Evolutionary conservation across 768 basidiomycete genomes (phyloP).

Genomic region (Lactarius quietus): DNA sequence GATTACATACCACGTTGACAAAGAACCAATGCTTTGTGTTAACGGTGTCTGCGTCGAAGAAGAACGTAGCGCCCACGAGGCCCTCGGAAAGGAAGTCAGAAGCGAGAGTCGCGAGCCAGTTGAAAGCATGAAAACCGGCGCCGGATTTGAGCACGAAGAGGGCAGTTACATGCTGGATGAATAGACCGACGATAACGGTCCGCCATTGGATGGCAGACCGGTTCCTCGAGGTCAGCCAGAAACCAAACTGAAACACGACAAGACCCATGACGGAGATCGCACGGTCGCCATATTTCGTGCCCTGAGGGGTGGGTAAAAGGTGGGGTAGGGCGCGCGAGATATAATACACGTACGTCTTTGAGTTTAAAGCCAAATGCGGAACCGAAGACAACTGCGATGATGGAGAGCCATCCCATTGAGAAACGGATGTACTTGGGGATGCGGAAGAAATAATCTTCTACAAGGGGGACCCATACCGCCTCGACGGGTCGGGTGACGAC

Average conservation of each 20-base stretch:
- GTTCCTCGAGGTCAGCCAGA: conserved; percentile 64
- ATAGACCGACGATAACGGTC: conserved; percentile 86
- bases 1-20: conserved; percentile 59
- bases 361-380: conserved; percentile 82
- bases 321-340: neutral
- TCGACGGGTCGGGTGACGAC: conserved; percentile 71
- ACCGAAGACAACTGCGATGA: conserved; percentile 76
- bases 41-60: conserved; percentile 68
- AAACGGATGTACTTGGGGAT: conserved; percentile 52
- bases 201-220: conserved; percentile 72
- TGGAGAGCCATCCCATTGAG: conserved; percentile 68
- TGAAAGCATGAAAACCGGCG: conserved; percentile 82
- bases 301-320: conserved; percentile 32
- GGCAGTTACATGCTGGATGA: conserved; percentile 81
- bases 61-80: conserved; percentile 70
- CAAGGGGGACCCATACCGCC: conserved; percentile 62
- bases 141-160: conserved; percentile 84
- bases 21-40: conserved; percentile 74
- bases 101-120: conserved; percentile 76
- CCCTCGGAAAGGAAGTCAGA: conserved; percentile 72
- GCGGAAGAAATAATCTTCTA: conserved; percentile 65
- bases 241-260: conserved; percentile 71
- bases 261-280: conserved; percentile 81
- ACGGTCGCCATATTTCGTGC: conserved; percentile 70
- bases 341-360: conserved; percentile 40